A percentile compares a stretch with the other conserved stretches of the same genome.
phyloP scores from a whole-genome alignment of 225 moss, liverwort and hornwort genomes.

The Ulota crispa region DNA sequence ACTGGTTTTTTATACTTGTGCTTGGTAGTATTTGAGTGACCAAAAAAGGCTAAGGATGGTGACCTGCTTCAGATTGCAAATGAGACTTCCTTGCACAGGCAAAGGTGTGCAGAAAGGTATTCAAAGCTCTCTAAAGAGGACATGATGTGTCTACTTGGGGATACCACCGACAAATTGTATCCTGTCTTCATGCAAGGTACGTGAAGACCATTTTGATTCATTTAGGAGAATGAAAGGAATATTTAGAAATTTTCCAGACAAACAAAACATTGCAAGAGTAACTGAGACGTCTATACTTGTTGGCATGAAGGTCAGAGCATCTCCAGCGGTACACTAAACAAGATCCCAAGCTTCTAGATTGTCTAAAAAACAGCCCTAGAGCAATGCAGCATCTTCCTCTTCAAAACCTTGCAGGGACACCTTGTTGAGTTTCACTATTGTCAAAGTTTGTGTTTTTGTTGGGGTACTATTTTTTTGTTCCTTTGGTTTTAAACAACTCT shows the following conservation, averaged over 20 bases:
- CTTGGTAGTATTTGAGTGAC: neutral
- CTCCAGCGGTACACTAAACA: too few relatives aligned
- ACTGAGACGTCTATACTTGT: neutral
- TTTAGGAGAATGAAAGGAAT: neutral
- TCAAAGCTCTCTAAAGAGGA: slow-evolving; percentile 42
- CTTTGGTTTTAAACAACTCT: too few relatives aligned
- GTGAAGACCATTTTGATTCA: neutral
- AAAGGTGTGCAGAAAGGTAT: slow-evolving; percentile 54
- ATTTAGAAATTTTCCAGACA: neutral
- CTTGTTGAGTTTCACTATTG: too few relatives aligned
- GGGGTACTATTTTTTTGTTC: too few relatives aligned
- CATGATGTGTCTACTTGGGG: slow-evolving; percentile 64
- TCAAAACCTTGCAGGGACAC: too few relatives aligned
- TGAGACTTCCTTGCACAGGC: slow-evolving; percentile 69
- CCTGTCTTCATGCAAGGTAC: slow-evolving; percentile 85
- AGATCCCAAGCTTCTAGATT: too few relatives aligned
- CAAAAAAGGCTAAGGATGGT: neutral
- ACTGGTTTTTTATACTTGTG: neutral
- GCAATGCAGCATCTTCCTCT: too few relatives aligned
- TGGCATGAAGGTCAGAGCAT: neutral
- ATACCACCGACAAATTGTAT: slow-evolving; percentile 47
- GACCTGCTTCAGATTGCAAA: slow-evolving; percentile 50
- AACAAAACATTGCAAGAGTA: neutral
- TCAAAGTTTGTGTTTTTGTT: too few relatives aligned
- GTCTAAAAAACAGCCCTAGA: too few relatives aligned